Evolutionary conservation across 2,329 filamentous ascomycete species (phyloP).

Genomic region (Beauveria pseudobassiana): DNA sequence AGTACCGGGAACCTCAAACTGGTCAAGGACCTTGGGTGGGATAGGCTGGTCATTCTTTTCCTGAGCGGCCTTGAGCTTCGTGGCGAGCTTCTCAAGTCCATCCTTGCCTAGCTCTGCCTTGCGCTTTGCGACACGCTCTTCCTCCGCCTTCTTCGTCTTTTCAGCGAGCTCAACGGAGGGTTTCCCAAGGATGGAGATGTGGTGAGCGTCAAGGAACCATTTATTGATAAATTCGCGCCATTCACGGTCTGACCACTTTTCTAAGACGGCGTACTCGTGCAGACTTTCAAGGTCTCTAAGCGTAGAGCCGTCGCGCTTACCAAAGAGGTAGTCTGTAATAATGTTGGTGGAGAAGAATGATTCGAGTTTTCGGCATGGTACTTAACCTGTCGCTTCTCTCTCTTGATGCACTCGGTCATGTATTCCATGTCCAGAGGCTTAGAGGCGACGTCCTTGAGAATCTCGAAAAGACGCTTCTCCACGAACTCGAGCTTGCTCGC

Average conservation of each 20-base stretch:
- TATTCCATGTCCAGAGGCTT: constrained; percentile 86
- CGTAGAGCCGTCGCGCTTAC: constrained; percentile 73
- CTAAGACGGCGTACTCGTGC: constrained; percentile 58
- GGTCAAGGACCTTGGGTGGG: constrained; percentile 70
- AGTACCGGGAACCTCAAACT: constrained; percentile 74
- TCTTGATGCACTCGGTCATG: constrained; percentile 75
- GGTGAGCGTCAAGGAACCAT: constrained; percentile 79
- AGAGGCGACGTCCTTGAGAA: constrained; percentile 72
- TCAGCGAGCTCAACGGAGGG: constrained; percentile 74
- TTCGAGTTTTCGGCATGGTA: constrained; percentile 74
- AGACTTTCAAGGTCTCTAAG: constrained; percentile 52
- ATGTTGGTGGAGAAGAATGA: constrained; percentile 77
- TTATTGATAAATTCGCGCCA: constrained; percentile 78
- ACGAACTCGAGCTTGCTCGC: constrained; percentile 79
- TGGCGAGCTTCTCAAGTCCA: constrained; percentile 65
- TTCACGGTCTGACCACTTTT: constrained; percentile 72
- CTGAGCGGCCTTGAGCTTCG: constrained; percentile 76
- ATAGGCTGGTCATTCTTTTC: constrained; percentile 83
- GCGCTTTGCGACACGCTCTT: constrained; percentile 68
- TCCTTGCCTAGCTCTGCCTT: constrained; percentile 74
- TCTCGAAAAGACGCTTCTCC: constrained; percentile 75
- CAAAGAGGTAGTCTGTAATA: constrained; percentile 89
- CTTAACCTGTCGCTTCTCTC: constrained; percentile 74
- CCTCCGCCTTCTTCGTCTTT: constrained; percentile 74
- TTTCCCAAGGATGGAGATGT: constrained; percentile 81